phyloP scores from a whole-genome alignment of 306 rosid species.

The Trifolium pratense region DNA sequence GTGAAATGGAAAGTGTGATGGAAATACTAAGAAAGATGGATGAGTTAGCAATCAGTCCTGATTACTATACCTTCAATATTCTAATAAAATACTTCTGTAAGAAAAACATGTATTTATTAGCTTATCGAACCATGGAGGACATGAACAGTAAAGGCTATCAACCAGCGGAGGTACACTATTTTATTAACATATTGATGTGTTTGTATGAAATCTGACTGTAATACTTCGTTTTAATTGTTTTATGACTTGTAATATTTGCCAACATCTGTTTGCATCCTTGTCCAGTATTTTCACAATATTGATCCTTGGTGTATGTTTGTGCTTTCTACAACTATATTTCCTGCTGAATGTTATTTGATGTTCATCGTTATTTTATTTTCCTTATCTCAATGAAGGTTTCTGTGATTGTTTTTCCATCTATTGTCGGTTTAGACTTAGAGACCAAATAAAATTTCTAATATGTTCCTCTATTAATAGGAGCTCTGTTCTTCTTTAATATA shows the following conservation, averaged over 20 bases:
- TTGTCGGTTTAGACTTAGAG: conserved; percentile 29
- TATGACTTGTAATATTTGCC: background rate
- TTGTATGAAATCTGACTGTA: conserved; percentile 14
- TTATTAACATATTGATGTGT: background rate
- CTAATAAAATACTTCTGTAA: conserved; percentile 82
- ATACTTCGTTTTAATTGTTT: conserved; percentile 18
- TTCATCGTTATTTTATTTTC: background rate
- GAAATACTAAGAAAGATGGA: conserved; percentile 93
- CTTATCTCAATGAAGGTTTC: background rate
- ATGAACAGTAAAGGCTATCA: conserved; percentile 84
- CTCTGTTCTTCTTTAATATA: conserved; percentile 75
- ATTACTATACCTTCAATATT: conserved; percentile 80
- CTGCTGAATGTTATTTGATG: conserved; percentile 8
- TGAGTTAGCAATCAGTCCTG: conserved; percentile 80
- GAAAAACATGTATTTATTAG: conserved; percentile 83
- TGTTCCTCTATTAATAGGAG: conserved; percentile 54
- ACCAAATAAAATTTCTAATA: conserved; percentile 34
- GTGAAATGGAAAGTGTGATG: conserved; percentile 94
- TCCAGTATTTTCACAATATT: background rate
- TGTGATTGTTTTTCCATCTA: conserved; percentile 15
- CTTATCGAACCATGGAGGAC: conserved; percentile 81
- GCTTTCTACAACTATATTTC: conserved; percentile 19
- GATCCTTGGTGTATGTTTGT: conserved; percentile 13
- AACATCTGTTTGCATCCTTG: conserved; percentile 14
- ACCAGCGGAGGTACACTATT: conserved; percentile 74